Evolutionary conservation across 2,329 filamentous ascomycete genomes (phyloP).

Genomic region (Tricladium varicosporioides): DNA sequence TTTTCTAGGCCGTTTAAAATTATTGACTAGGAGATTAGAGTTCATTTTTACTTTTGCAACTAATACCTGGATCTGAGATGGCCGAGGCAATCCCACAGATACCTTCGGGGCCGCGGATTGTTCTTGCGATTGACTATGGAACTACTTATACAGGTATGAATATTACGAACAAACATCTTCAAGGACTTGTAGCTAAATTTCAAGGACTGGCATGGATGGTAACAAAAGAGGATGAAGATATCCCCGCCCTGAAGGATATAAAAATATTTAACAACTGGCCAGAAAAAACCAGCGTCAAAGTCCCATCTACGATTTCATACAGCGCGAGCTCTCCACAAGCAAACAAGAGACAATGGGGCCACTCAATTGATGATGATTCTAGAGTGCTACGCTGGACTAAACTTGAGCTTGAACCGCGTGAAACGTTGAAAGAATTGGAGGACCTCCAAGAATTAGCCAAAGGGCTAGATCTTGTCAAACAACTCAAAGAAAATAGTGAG

Average conservation of each 20-base stretch:
- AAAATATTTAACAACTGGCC: constrained; percentile 1
- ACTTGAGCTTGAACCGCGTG: constrained; percentile 6
- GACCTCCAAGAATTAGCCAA: neutral
- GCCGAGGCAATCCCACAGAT: neutral
- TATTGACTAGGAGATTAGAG: no score
- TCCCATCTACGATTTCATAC: constrained; percentile 7
- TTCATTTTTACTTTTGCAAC: no score
- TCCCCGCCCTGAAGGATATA: neutral
- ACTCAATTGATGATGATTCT: constrained; percentile 5
- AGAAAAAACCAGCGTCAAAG: neutral
- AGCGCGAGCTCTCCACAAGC: neutral
- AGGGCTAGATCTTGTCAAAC: neutral
- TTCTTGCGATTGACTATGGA: constrained; percentile 9
- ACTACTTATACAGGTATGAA: constrained; percentile 8
- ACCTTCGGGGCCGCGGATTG: constrained; percentile 6
- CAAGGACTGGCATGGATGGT: constrained; percentile 7
- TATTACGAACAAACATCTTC: no score
- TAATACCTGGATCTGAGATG: no score
- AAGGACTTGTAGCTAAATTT: no score
- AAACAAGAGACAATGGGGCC: constrained; percentile 2
- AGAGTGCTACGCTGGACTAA: constrained; percentile 8
- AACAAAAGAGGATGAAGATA: constrained; percentile 1
- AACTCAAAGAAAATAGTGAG: neutral
- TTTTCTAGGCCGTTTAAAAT: no score
- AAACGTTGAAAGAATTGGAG: neutral